A percentile compares a stretch with the other conserved stretches of the same genome.
phyloP scores from a whole-genome alignment of 1,284 basidiomycete genomes.

The Pseudozyma thailandica region DNA sequence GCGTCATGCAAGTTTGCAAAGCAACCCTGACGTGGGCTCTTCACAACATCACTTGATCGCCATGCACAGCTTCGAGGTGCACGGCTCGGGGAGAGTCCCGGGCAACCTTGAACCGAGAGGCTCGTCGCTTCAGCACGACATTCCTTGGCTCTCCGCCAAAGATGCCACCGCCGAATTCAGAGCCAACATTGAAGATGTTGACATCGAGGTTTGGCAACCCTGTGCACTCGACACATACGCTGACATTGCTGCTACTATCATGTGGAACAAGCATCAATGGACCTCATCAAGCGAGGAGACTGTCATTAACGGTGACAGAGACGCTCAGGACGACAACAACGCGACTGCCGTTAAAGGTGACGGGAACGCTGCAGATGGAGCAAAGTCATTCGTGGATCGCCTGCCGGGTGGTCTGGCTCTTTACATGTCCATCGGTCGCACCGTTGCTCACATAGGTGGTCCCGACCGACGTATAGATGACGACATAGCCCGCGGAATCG shows the following conservation, averaged over 20 bases:
- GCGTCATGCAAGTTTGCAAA: conserved; percentile 1
- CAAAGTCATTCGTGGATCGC: conserved; percentile 43
- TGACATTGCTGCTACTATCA: conserved; percentile 19
- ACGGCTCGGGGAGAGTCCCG: conserved; percentile 30
- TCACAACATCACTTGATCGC: conserved; percentile 52
- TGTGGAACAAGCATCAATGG: conserved; percentile 3
- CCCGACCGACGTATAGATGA: conserved; percentile 49
- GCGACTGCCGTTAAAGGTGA: not conserved
- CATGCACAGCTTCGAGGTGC: conserved; percentile 47
- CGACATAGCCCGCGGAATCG: conserved; percentile 53
- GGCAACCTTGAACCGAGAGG: conserved; percentile 31
- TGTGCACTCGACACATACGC: conserved; percentile 40
- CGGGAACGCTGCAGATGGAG: not conserved
- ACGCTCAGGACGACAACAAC: not conserved
- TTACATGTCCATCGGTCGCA: conserved; percentile 55
- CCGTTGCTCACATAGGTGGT: conserved; percentile 53
- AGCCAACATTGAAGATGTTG: conserved; percentile 53
- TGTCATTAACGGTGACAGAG: too few species aligned
- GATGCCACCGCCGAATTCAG: conserved; percentile 43
- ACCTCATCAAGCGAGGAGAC: not conserved
- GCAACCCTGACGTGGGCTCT: conserved; percentile 14
- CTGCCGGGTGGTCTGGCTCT: conserved; percentile 44
- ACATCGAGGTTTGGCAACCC: conserved; percentile 58
- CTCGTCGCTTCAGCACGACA: conserved; percentile 16
- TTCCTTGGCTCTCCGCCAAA: conserved; percentile 20